Base-by-base conservation (phyloP, 176 grass and related monocot genomes). In the Aegilops sharonensis region DNA sequence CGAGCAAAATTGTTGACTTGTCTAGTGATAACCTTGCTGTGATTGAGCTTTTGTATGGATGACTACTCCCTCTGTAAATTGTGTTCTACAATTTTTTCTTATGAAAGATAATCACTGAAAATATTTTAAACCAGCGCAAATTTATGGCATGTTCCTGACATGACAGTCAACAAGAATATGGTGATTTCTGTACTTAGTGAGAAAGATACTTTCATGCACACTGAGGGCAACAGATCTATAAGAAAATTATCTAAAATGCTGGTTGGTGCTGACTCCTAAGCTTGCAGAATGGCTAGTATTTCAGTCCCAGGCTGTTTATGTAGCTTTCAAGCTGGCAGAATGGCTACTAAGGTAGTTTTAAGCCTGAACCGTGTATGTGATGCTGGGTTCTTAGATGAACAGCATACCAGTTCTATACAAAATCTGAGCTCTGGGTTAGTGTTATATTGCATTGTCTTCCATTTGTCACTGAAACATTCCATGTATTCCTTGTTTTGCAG, bases 401-500 rank as follows among this genome's bases (percentile, higher is more conserved):
- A 54, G 50, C 50, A 54, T 54, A 54, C 15, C 48, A 52, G 48
- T 52, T 52, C 15, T 52, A 18, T 57, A 8, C 6, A 57, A 21
- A 57, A 57, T 8, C 13, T 52, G 48, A 17, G 14, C 17, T 52
- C 48, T 52, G 54, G 6, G 14, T 65, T 68, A 68, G 29, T 48
- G 18, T 52, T 81, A 10, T 50, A 35, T 36, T 78, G 30, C 36
- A 15, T 80, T 48, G 8, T 63, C 21, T 74, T 25, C n/a, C 15
- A n/a, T 91, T 64, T 79, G 23, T 50, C 66, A 60, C 17, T 54
- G 18, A 83, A 47, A 68, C 47, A 77, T 77, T 77, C 25, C 6
- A 47, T 88, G n/a, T 1, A 6, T 88, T 27, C 25, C 48, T 11
- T 71, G 20, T 64, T 69, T 81, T 88, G 71, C 81, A 94, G 90